Conservation (phyloP, 2,329 filamentous ascomycete genomes). For the Macrophomina phaseolina region DNA sequence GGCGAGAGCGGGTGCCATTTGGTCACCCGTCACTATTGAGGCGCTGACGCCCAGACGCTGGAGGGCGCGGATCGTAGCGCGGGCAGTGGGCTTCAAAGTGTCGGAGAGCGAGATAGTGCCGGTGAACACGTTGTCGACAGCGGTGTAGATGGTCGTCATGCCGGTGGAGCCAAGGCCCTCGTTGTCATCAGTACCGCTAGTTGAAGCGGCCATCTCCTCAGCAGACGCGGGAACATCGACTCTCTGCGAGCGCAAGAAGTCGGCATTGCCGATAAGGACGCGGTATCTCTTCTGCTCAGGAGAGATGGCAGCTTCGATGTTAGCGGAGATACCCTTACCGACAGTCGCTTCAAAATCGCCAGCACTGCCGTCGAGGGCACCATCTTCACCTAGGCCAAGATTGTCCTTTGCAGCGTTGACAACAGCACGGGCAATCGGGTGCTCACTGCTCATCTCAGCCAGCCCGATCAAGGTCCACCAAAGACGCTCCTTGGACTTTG, state of each 20-base stretch:
- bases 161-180: slow-evolving; percentile 60
- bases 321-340: slow-evolving; percentile 82
- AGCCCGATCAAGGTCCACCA: slow-evolving; percentile 98
- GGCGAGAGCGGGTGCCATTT: slow-evolving; percentile 79
- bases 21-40: slow-evolving; percentile 93
- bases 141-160: slow-evolving; percentile 89
- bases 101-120: slow-evolving; percentile 86
- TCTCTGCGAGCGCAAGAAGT: slow-evolving; percentile 74
- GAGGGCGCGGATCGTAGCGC: slow-evolving; percentile 79
- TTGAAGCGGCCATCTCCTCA: slow-evolving; percentile 34
- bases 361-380: slow-evolving; percentile 78
- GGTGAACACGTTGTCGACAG: slow-evolving; percentile 80
- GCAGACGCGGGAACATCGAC: slow-evolving; percentile 64
- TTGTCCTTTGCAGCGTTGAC: slow-evolving; percentile 75
- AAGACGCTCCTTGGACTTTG: slow-evolving; percentile 70
- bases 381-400: slow-evolving; percentile 74
- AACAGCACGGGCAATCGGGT: slow-evolving; percentile 92
- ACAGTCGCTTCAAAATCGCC: slow-evolving; percentile 84
- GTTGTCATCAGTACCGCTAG: slow-evolving; percentile 29
- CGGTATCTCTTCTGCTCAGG: slow-evolving; percentile 74
- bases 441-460: slow-evolving; percentile 94
- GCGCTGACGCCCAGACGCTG: slow-evolving; percentile 84
- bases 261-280: slow-evolving; percentile 82
- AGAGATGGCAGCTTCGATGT: slow-evolving; percentile 75
- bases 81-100: slow-evolving; percentile 86